Percentiles rank a stretch among this genome's conserved stretches.
Evolutionary conservation across 2,329 filamentous ascomycete species (phyloP).

Genomic region (Aureobasidium sp.): DNA sequence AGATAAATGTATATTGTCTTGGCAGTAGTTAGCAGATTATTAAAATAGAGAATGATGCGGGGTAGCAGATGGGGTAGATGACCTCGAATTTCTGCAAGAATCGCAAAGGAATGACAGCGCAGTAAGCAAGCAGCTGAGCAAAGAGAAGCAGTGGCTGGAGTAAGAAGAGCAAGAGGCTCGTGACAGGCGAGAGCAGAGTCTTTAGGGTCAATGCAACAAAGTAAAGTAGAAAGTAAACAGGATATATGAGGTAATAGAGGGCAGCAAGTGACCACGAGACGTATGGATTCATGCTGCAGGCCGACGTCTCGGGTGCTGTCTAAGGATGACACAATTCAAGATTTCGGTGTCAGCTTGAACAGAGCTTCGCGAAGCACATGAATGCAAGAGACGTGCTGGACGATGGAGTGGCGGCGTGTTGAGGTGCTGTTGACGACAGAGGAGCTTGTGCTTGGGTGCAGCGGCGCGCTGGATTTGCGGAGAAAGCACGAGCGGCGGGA

Average conservation of each 20-base stretch:
- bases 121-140: conserved; percentile 34
- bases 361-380: background rate
- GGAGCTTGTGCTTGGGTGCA: background rate
- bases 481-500: conserved; percentile 9
- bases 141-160: conserved; percentile 48
- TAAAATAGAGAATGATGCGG: conserved; percentile 18
- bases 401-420: background rate
- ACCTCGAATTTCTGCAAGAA: conserved; percentile 50
- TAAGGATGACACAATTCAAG: background rate
- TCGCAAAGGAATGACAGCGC: conserved; percentile 43
- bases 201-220: conserved; percentile 33
- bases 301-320: background rate
- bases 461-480: background rate
- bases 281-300: conserved; percentile 27
- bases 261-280: conserved; percentile 26
- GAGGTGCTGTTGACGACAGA: background rate
- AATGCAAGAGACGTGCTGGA: background rate
- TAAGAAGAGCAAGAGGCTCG: conserved; percentile 40
- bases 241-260: conserved; percentile 34
- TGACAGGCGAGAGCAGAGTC: conserved; percentile 41
- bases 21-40: conserved; percentile 26
- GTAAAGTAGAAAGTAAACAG: conserved; percentile 34
- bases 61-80: background rate
- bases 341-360: background rate
- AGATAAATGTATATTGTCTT: conserved; percentile 50